phyloP scores from a whole-genome alignment of 2,329 filamentous ascomycete species.

The Phaeosphaeria sp. region DNA sequence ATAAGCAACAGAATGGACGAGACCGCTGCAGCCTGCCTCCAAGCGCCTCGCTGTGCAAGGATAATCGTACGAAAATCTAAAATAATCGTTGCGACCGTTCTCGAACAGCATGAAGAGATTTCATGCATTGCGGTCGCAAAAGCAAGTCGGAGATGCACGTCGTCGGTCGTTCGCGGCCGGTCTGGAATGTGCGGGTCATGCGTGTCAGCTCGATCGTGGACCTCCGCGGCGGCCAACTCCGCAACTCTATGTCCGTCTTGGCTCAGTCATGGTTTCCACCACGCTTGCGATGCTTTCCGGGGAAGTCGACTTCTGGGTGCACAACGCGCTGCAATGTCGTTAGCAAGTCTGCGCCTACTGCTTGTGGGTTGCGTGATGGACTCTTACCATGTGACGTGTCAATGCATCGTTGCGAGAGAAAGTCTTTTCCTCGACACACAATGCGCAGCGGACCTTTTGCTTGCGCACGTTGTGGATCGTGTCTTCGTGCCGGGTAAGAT shows the following conservation, averaged over 20 bases:
- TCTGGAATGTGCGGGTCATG: constrained; percentile 28
- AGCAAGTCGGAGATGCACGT: constrained; percentile 13
- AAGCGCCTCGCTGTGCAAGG: background rate
- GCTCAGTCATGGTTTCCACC: constrained; percentile 47
- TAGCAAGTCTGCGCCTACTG: constrained; percentile 25
- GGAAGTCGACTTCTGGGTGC: constrained; percentile 84
- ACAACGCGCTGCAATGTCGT: constrained; percentile 68
- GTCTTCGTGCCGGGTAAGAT: constrained; percentile 94
- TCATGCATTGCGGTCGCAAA: constrained; percentile 11
- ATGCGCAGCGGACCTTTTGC: constrained; percentile 89
- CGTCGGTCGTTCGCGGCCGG: constrained; percentile 23
- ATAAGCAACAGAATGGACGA: background rate
- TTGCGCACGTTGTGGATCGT: constrained; percentile 96
- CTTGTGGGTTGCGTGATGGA: constrained; percentile 19
- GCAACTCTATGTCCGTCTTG: constrained; percentile 4
- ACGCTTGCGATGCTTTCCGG: constrained; percentile 65
- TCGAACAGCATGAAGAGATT: constrained; percentile 9
- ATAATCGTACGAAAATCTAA: background rate
- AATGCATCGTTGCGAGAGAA: constrained; percentile 95
- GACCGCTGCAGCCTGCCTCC: background rate
- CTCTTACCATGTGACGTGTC: constrained; percentile 77
- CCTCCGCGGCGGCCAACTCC: constrained; percentile 23
- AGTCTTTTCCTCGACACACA: constrained; percentile 95
- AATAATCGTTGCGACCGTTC: constrained; percentile 6
- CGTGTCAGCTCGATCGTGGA: constrained; percentile 7